Percentiles rank a stretch among this genome's conserved stretches.
Conservation (phyloP, 768 basidiomycete genomes). For the Suillus subaureus region DNA sequence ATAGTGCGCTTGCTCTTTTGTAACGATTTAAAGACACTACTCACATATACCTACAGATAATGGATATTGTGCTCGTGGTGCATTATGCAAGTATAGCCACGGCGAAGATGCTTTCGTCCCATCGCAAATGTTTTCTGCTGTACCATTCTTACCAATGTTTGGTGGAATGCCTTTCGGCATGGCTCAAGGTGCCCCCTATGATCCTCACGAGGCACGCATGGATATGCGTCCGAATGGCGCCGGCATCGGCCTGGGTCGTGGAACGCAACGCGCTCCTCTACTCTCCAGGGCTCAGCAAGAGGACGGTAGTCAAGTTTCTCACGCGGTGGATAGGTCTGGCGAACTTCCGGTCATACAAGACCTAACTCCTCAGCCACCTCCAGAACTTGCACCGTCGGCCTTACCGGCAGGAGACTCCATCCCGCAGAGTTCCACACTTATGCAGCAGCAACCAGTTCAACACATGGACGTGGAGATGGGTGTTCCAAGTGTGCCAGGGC, state of each 20-base stretch:
- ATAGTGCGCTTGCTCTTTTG: constrained; percentile 61
- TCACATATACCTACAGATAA: constrained; percentile 55
- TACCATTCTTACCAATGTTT: constrained; percentile 78
- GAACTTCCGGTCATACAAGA: constrained; percentile 86
- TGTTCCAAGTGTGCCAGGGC: constrained; percentile 30
- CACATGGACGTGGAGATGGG: constrained; percentile 39
- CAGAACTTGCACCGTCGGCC: constrained; percentile 31
- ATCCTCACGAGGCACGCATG: constrained; percentile 79
- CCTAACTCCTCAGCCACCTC: constrained; percentile 59
- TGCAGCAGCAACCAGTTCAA: constrained; percentile 22
- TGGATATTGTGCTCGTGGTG: constrained; percentile 89
- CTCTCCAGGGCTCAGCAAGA: constrained; percentile 59
- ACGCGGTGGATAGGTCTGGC: constrained; percentile 51
- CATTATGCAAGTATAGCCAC: constrained; percentile 89
- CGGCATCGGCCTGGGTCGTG: constrained; percentile 30
- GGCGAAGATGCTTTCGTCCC: constrained; percentile 87
- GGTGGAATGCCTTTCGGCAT: constrained; percentile 59
- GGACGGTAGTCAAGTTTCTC: constrained; percentile 44
- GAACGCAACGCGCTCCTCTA: constrained; percentile 54
- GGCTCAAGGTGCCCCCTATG: constrained; percentile 56
- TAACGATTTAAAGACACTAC: constrained; percentile 10
- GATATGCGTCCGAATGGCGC: constrained; percentile 66
- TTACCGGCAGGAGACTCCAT: constrained; percentile 23
- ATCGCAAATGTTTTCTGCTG: constrained; percentile 57
- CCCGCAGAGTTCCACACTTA: neutral